Conservation (phyloP, 257 asterid genomes). For the Scutellaria minor region DNA sequence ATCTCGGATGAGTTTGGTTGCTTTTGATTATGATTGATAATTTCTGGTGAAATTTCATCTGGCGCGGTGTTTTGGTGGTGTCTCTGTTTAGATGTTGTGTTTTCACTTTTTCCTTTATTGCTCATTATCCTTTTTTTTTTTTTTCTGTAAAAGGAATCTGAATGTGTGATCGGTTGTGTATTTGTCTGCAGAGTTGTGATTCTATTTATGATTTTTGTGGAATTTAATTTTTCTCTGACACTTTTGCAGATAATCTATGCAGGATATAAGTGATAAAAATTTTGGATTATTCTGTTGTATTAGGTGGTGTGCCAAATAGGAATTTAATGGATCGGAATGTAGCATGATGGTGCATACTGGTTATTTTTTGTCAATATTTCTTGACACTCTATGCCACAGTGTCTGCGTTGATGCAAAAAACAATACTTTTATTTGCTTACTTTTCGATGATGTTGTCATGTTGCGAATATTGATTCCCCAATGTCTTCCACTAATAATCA, state of each 20-base stretch:
- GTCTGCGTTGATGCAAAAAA: background rate
- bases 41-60: constrained; percentile 20
- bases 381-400: background rate
- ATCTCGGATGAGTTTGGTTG: constrained; percentile 25
- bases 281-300: constrained; percentile 16
- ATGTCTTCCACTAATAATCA: background rate
- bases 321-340: constrained; percentile 9
- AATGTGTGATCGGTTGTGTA: constrained; percentile 12
- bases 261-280: background rate
- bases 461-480: background rate
- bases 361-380: background rate
- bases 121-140: background rate
- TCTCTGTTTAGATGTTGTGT: constrained; percentile 16
- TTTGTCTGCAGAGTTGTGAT: constrained; percentile 25
- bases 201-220: constrained; percentile 24
- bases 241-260: constrained; percentile 5
- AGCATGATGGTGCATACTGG: background rate
- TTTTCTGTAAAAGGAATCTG: background rate
- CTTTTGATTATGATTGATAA: constrained; percentile 20
- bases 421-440: background rate
- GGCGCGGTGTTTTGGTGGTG: constrained; percentile 13
- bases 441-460: too few relatives aligned
- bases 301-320: constrained; percentile 7
- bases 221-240: background rate
- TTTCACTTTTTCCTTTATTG: background rate